Evolutionary conservation across 768 basidiomycete genomes (phyloP).

Genomic region (Rossbeevera mucosa): DNA sequence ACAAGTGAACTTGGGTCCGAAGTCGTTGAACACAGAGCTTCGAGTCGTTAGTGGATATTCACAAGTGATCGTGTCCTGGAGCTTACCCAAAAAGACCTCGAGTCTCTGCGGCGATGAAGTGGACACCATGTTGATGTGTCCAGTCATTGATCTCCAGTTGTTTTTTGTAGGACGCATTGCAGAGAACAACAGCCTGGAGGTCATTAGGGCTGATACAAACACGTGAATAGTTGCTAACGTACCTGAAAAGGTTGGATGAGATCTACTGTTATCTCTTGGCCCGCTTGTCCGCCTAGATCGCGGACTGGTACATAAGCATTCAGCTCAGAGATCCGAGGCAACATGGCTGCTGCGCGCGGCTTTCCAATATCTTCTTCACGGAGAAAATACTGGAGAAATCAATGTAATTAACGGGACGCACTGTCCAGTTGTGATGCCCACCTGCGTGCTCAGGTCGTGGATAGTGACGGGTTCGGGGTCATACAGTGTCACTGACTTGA

Average conservation of each 20-base stretch:
- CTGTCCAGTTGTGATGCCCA: constrained; percentile 31
- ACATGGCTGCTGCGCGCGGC: constrained; percentile 78
- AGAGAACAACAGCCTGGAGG: constrained; percentile 80
- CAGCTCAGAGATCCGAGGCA: constrained; percentile 86
- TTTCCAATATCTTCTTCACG: constrained; percentile 84
- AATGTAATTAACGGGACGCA: constrained; percentile 6
- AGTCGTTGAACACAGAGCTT: constrained; percentile 95
- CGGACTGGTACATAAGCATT: constrained; percentile 95
- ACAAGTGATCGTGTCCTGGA: background rate
- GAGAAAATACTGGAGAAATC: constrained; percentile 76
- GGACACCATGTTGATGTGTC: constrained; percentile 84
- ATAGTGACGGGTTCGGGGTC: constrained; percentile 86
- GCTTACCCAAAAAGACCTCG: constrained; percentile 90
- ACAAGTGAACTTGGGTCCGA: constrained; percentile 90
- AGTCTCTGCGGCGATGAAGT: constrained; percentile 89
- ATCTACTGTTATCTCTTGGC: constrained; percentile 75
- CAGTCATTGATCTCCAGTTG: constrained; percentile 95
- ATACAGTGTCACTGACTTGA: constrained; percentile 93
- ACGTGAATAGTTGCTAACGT: constrained; percentile 17
- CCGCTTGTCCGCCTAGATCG: constrained; percentile 71
- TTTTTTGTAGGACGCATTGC: constrained; percentile 68
- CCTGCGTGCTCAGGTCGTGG: constrained; percentile 93
- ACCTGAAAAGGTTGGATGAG: constrained; percentile 88
- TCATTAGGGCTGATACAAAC: constrained; percentile 7
- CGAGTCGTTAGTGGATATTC: constrained; percentile 3